These are phyloP conservation scores for Chlorella sp. DNA, from an alignment of 139 green algal genomes.

Conservation along the genomic window DNA sequence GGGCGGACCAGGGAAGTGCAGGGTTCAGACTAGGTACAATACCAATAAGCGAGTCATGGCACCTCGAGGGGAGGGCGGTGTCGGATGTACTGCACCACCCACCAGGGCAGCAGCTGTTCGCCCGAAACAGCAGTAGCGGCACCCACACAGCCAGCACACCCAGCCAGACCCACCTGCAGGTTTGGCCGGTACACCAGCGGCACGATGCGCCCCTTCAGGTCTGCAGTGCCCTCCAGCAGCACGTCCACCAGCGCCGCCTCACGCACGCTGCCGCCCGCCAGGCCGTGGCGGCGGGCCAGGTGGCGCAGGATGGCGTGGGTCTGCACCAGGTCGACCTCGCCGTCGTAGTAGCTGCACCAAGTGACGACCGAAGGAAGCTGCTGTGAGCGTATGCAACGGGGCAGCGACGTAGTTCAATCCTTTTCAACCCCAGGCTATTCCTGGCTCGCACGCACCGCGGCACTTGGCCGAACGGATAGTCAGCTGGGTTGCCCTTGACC, in stretches of 20 bases:
- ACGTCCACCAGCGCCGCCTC: neutral
- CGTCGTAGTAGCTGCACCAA: neutral
- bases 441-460: neutral
- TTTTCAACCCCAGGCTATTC: too few species aligned
- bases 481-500: neutral
- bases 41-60: too few species aligned
- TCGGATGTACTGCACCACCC: too few species aligned
- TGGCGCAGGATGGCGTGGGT: neutral
- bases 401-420: too few species aligned
- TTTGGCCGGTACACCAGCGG: constrained; percentile 3
- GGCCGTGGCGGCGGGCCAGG: constrained; percentile 7
- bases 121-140: too few species aligned
- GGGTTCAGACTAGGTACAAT: neutral
- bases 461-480: neutral
- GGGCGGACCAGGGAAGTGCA: neutral
- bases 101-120: too few species aligned
- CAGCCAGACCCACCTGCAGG: neutral
- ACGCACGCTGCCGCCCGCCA: neutral
- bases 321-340: neutral
- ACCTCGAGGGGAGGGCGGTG: too few species aligned
- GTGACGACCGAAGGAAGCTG: too few species aligned
- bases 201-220: neutral
- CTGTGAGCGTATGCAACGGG: too few species aligned
- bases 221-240: neutral
- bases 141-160: too few species aligned